Evolutionary conservation across 2,329 filamentous ascomycete species (phyloP).

Genomic region (Calonectria hawksworthii): DNA sequence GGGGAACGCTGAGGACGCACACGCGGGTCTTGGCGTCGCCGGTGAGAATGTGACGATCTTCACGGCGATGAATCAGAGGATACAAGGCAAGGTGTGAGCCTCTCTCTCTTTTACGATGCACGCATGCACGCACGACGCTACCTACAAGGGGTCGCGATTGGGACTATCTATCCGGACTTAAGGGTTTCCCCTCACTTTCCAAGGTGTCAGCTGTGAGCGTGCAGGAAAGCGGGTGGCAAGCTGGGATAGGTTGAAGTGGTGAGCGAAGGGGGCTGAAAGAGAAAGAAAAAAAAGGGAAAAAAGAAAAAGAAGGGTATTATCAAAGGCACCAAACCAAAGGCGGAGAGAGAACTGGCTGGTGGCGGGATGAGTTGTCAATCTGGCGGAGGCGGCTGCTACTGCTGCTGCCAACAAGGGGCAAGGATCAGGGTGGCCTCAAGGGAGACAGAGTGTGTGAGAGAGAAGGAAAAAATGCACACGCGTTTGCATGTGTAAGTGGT

Average conservation of each 20-base stretch:
- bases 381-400: not conserved
- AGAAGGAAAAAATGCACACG: not conserved
- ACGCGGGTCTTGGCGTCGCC: not conserved
- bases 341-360: not conserved
- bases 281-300: not conserved
- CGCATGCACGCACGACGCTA: not conserved
- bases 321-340: not conserved
- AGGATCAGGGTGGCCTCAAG: conserved; percentile 12
- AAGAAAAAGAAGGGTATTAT: not conserved
- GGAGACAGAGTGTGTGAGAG: not conserved
- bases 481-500: conserved; percentile 13
- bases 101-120: not conserved
- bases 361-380: conserved; percentile 18
- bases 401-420: not conserved
- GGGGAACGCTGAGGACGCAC: not conserved
- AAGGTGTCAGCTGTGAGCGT: conserved; percentile 3
- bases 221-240: not conserved
- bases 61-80: not conserved
- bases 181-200: not conserved
- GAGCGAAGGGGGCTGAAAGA: not conserved
- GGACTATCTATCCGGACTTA: not conserved
- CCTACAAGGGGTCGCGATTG: conserved; percentile 4
- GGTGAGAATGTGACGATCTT: not conserved
- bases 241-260: not conserved
- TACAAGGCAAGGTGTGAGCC: not conserved